Percentiles rank a stretch among this genome's conserved stretches.
phyloP scores from a whole-genome alignment of 352 stramenopile genomes.

The Phytophthora hybrid region DNA sequence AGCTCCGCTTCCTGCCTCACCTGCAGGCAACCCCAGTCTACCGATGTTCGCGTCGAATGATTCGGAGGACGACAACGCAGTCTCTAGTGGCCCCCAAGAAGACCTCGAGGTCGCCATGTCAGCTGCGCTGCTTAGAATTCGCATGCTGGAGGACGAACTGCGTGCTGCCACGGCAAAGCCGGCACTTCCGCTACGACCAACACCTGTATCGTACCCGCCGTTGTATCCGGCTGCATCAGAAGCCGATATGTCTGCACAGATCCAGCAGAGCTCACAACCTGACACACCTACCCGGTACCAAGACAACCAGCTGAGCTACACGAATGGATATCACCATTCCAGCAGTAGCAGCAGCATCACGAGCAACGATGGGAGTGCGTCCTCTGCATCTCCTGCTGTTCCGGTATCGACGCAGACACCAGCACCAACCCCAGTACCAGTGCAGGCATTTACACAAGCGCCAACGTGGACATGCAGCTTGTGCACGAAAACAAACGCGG shows the following conservation, averaged over 20 bases:
- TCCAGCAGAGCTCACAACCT: slow-evolving; percentile 18
- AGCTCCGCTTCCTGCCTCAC: slow-evolving; percentile 49
- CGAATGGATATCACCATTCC: slow-evolving; percentile 30
- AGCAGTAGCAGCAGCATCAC: slow-evolving; percentile 26
- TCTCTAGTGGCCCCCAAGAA: slow-evolving; percentile 42
- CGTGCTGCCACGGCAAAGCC: slow-evolving; percentile 24
- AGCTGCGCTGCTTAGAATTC: slow-evolving; percentile 58
- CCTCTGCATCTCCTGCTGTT: background rate
- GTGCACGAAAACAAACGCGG: slow-evolving; percentile 74
- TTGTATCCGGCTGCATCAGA: slow-evolving; percentile 37
- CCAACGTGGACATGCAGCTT: slow-evolving; percentile 72
- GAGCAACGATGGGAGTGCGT: slow-evolving; percentile 18
- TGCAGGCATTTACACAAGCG: slow-evolving; percentile 21
- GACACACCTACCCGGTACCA: slow-evolving; percentile 7
- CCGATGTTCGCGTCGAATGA: slow-evolving; percentile 49
- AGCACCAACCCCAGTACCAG: background rate
- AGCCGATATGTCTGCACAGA: slow-evolving; percentile 17
- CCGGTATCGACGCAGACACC: slow-evolving; percentile 4
- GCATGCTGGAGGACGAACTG: slow-evolving; percentile 64
- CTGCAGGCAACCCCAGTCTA: slow-evolving; percentile 53
- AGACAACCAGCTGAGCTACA: slow-evolving; percentile 20
- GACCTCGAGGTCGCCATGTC: slow-evolving; percentile 71
- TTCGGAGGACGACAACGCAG: slow-evolving; percentile 21
- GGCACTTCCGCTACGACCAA: slow-evolving; percentile 16
- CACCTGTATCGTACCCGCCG: slow-evolving; percentile 41